Percentiles rank a stretch among this genome's conserved stretches.
Conservation (phyloP, 352 stramenopile genomes). For the Detonula confervacea region DNA sequence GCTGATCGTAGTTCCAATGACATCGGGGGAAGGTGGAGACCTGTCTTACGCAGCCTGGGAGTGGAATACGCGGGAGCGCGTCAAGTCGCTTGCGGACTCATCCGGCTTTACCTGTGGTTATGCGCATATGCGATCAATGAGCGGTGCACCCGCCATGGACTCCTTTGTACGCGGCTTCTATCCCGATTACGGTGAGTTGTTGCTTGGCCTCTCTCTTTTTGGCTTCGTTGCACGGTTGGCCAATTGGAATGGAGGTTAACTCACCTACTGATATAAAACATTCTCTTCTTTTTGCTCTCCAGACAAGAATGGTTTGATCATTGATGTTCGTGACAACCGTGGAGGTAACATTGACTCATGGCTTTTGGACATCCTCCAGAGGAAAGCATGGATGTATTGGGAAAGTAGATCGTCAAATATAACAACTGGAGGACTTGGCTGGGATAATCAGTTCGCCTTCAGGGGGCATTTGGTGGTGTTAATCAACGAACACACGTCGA, state of each 20-base stretch:
- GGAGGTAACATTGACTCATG: conserved; percentile 79
- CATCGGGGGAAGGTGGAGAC: conserved; percentile 27
- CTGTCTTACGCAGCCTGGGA: conserved; percentile 77
- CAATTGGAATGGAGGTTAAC: too few species aligned
- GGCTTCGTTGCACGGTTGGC: too few species aligned
- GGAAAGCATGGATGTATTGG: conserved; percentile 81
- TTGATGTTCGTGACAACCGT: conserved; percentile 77
- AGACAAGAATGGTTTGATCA: conserved; percentile 75
- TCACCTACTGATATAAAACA: too few species aligned
- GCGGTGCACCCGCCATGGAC: conserved; percentile 57
- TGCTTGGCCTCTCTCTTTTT: too few species aligned
- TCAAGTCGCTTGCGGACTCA: conserved; percentile 53
- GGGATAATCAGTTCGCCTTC: conserved; percentile 79
- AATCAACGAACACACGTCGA: conserved; percentile 75
- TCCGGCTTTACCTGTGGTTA: conserved; percentile 75
- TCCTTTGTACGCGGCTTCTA: conserved; percentile 79
- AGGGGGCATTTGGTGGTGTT: conserved; percentile 77
- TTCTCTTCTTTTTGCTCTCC: too few species aligned
- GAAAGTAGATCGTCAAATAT: conserved; percentile 48
- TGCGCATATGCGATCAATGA: conserved; percentile 71
- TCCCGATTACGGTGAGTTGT: conserved; percentile 71
- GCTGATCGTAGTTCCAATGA: conserved; percentile 67
- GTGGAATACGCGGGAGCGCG: conserved; percentile 66
- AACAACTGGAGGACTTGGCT: conserved; percentile 67
- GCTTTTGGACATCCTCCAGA: conserved; percentile 71